A percentile compares a stretch with the other conserved stretches of the same genome.
Conservation (phyloP, 495 filamentous ascomycete species). For the Xylaria bambusicola region DNA sequence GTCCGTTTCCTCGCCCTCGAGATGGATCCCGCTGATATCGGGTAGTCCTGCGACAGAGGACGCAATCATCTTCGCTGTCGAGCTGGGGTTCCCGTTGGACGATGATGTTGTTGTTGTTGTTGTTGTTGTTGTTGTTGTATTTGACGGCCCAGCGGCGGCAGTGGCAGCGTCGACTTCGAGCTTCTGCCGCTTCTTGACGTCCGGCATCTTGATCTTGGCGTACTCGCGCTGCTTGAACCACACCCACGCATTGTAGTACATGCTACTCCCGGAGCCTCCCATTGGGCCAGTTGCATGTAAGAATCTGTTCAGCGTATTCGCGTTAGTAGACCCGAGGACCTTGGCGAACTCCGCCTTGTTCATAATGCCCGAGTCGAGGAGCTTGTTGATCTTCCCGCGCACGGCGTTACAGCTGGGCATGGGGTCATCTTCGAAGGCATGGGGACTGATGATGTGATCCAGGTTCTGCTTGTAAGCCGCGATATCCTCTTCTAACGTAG, state of each 20-base stretch:
- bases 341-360: constrained; percentile 48
- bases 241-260: constrained; percentile 34
- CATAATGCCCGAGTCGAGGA: constrained; percentile 49
- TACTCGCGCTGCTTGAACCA: constrained; percentile 40
- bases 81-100: not conserved
- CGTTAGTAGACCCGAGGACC: constrained; percentile 40
- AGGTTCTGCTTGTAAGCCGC: constrained; percentile 28
- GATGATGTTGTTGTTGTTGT: not conserved
- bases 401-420: constrained; percentile 35
- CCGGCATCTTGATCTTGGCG: constrained; percentile 31
- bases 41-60: constrained; percentile 1
- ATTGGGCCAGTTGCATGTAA: constrained; percentile 36
- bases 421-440: constrained; percentile 27
- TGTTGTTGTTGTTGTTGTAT: not conserved
- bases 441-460: constrained; percentile 21
- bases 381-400: constrained; percentile 45
- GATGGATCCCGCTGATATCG: constrained; percentile 40
- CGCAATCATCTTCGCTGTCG: not conserved
- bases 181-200: constrained; percentile 33
- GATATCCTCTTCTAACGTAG: constrained; percentile 22
- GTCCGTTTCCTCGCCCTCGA: constrained; percentile 46
- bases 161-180: constrained; percentile 13
- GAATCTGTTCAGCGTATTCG: constrained; percentile 35
- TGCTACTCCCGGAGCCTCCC: constrained; percentile 31
- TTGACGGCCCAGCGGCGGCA: not conserved